Evolutionary conservation across 1,284 basidiomycete genomes (phyloP).

Genomic region (Exsudoporus floridanus): DNA sequence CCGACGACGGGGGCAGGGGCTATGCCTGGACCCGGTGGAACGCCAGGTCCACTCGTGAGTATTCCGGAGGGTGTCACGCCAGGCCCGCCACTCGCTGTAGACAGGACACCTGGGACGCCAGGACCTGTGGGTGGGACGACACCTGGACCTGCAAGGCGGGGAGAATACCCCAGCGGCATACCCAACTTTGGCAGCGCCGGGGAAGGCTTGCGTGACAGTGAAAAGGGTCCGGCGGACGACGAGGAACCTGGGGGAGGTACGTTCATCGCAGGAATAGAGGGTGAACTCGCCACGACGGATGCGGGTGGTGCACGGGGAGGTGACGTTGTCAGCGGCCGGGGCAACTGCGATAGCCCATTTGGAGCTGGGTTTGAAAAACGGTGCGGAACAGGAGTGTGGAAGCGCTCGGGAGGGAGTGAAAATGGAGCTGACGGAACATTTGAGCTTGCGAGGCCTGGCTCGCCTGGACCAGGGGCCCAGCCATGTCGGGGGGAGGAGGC

Average conservation of each 20-base stretch:
- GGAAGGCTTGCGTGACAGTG: constrained; percentile 27
- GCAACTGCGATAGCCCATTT: constrained; percentile 25
- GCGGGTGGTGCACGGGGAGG: constrained; percentile 25
- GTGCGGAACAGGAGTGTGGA: constrained; percentile 31
- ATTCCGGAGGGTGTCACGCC: constrained; percentile 27
- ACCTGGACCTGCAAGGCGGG: constrained; percentile 32
- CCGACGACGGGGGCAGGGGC: constrained; percentile 20
- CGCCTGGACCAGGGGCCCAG: constrained; percentile 28
- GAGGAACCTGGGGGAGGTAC: constrained; percentile 17
- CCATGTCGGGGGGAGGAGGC: constrained; percentile 31
- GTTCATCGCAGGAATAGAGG: constrained; percentile 17
- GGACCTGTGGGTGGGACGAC: constrained; percentile 31
- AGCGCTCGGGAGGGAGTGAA: constrained; percentile 25
- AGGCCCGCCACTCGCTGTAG: constrained; percentile 15
- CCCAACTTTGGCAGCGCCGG: constrained; percentile 31
- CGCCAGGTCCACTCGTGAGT: constrained; percentile 31
- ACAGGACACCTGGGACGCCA: constrained; percentile 26
- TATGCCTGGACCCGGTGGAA: constrained; percentile 33
- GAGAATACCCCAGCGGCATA: constrained; percentile 32
- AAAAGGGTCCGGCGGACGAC: constrained; percentile 23
- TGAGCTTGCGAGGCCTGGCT: constrained; percentile 15
- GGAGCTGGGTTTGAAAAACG: constrained; percentile 25
- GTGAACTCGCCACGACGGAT: constrained; percentile 16
- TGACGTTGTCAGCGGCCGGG: constrained; percentile 30
- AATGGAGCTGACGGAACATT: constrained; percentile 16